A percentile compares a stretch with the other conserved stretches of the same genome.
phyloP scores from a whole-genome alignment of 768 basidiomycete species.

The Infundibulicybe gibba region DNA sequence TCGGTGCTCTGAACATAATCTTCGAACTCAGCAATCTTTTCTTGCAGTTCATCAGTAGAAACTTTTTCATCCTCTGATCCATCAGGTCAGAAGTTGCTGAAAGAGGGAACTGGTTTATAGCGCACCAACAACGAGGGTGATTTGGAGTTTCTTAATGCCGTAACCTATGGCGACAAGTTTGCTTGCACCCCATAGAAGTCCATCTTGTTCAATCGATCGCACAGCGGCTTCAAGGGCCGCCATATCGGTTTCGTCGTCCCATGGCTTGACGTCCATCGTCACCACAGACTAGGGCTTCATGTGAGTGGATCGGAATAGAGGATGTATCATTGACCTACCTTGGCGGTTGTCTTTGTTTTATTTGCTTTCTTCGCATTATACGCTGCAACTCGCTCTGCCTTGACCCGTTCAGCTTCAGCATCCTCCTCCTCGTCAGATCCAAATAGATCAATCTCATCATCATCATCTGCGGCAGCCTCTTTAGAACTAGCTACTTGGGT shows the following conservation, averaged over 20 bases:
- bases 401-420: slow-evolving; percentile 81
- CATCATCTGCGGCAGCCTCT: slow-evolving; percentile 52
- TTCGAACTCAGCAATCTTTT: slow-evolving; percentile 80
- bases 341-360: slow-evolving; percentile 86
- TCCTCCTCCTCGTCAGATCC: slow-evolving; percentile 82
- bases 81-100: slow-evolving; percentile 1
- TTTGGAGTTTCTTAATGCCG: slow-evolving; percentile 88
- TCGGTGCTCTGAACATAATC: slow-evolving; percentile 92
- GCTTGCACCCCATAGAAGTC: slow-evolving; percentile 94
- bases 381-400: slow-evolving; percentile 88
- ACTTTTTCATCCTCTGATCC: slow-evolving; percentile 89
- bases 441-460: slow-evolving; percentile 83
- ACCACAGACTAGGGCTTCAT: slow-evolving; percentile 76
- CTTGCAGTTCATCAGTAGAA: slow-evolving; percentile 90
- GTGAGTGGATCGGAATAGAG: slow-evolving; percentile 1
- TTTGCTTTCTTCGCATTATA: slow-evolving; percentile 92
- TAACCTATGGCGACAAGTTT: slow-evolving; percentile 92
- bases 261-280: slow-evolving; percentile 97
- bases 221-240: slow-evolving; percentile 76
- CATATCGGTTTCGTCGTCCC: slow-evolving; percentile 99
- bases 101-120: slow-evolving; percentile 7
- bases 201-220: slow-evolving; percentile 82
- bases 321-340: slow-evolving; percentile 44
- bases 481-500: slow-evolving; percentile 33
- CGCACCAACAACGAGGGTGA: slow-evolving; percentile 56